Conservation (phyloP, 805 yeast genomes). For the Tetrapisispora fleetii region DNA sequence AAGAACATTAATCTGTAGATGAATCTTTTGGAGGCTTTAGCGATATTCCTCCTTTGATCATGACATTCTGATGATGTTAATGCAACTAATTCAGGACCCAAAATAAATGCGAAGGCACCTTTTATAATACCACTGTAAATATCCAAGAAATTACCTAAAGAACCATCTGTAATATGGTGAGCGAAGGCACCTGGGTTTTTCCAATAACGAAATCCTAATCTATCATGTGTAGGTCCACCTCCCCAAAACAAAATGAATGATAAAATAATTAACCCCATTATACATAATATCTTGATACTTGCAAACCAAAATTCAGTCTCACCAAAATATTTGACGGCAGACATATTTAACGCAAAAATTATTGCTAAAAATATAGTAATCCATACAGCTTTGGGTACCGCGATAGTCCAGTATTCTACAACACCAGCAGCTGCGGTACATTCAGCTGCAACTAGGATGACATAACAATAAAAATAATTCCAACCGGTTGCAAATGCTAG, state of each 20-base stretch:
- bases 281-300: slow-evolving; percentile 36
- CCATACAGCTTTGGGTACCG: slow-evolving; percentile 47
- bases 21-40: slow-evolving; percentile 52
- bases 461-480: slow-evolving; percentile 43
- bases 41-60: slow-evolving; percentile 49
- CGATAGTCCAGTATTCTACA: slow-evolving; percentile 50
- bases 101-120: slow-evolving; percentile 56
- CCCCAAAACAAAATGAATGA: slow-evolving; percentile 42
- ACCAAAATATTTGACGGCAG: slow-evolving; percentile 44
- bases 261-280: slow-evolving; percentile 36
- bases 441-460: slow-evolving; percentile 47
- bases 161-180: slow-evolving; percentile 39
- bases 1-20: slow-evolving; percentile 53
- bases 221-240: slow-evolving; percentile 39
- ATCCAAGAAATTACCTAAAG: slow-evolving; percentile 54
- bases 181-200: slow-evolving; percentile 48
- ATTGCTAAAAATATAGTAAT: slow-evolving; percentile 43
- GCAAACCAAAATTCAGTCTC: slow-evolving; percentile 33
- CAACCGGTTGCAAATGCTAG: slow-evolving; percentile 55
- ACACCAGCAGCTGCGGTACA: slow-evolving; percentile 57
- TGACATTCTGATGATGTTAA: slow-evolving; percentile 49
- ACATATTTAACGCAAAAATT: slow-evolving; percentile 38
- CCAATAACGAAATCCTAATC: slow-evolving; percentile 65
- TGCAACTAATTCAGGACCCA: slow-evolving; percentile 54
- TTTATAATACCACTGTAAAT: slow-evolving; percentile 54